These are phyloP conservation scores for Calonectria pauciramosa DNA, from an alignment of 2,329 filamentous ascomycete genomes.

Conservation along the genomic window DNA sequence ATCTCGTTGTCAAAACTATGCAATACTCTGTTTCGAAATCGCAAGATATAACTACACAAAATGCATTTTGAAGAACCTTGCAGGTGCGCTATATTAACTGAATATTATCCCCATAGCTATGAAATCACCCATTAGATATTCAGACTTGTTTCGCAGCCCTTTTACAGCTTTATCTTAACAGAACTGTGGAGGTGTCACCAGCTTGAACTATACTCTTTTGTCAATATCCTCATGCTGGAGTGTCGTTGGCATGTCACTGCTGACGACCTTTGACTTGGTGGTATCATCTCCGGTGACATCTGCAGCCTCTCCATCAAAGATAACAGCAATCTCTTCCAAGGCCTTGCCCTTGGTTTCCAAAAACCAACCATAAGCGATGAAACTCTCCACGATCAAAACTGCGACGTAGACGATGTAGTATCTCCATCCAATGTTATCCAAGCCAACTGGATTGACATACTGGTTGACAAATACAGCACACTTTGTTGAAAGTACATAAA, in stretches of 20 bases:
- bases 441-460: slow-evolving; percentile 65
- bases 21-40: no score
- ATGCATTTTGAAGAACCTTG: no score
- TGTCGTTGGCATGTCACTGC: not conserved
- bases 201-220: not conserved
- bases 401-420: slow-evolving; percentile 71
- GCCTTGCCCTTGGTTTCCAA: slow-evolving; percentile 63
- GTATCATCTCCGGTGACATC: not conserved
- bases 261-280: not conserved
- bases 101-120: no score
- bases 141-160: no score
- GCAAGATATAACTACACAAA: no score
- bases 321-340: slow-evolving; percentile 69
- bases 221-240: not conserved
- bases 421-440: slow-evolving; percentile 64
- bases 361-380: slow-evolving; percentile 59
- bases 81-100: no score
- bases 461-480: slow-evolving; percentile 49
- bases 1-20: no score
- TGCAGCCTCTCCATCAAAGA: slow-evolving; percentile 54
- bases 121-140: no score
- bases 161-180: no score
- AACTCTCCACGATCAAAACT: slow-evolving; percentile 61
- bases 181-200: no score
- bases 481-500: slow-evolving; percentile 47